Evolutionary conservation across 371 early-diverging fungal species (phyloP).

Genomic region (Mortierella sp.): DNA sequence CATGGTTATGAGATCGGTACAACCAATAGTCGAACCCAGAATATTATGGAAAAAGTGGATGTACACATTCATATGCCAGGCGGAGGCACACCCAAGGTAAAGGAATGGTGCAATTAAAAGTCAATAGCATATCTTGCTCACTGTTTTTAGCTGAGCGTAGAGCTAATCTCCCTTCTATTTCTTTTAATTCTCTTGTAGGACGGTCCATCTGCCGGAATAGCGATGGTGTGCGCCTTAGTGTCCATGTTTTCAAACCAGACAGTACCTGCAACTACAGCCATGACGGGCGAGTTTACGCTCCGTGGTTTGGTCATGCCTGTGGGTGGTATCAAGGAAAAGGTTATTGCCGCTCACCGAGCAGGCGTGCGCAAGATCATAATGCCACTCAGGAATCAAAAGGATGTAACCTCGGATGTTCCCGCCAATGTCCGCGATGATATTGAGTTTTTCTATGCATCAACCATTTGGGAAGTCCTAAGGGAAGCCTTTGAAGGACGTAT

Average conservation of each 20-base stretch:
- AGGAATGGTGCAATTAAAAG: not conserved
- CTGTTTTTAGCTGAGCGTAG: not conserved
- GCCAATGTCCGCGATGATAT: conserved; percentile 74
- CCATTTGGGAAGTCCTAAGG: conserved; percentile 76
- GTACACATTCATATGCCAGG: conserved; percentile 89
- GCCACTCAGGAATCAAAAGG: conserved; percentile 70
- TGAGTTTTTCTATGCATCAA: conserved; percentile 78
- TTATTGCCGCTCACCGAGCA: conserved; percentile 87
- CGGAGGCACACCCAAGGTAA: conserved; percentile 82
- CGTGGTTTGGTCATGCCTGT: conserved; percentile 89
- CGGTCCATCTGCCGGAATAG: conserved; percentile 82
- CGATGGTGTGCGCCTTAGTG: conserved; percentile 82
- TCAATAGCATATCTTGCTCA: not conserved
- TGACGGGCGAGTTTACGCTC: conserved; percentile 92
- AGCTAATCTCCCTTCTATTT: not conserved
- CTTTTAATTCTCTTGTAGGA: conserved; percentile 57
- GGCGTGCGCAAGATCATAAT: conserved; percentile 75
- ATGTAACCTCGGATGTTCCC: conserved; percentile 78
- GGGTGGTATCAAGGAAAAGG: conserved; percentile 90
- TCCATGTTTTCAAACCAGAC: conserved; percentile 75
- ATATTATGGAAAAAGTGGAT: conserved; percentile 64
- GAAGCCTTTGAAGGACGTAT: conserved; percentile 58
- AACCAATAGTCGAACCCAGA: conserved; percentile 52
- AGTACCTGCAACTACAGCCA: conserved; percentile 73
- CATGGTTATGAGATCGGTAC: conserved; percentile 75